Conservation (phyloP, 305 asterid genomes). For the Striga hermonthica region DNA sequence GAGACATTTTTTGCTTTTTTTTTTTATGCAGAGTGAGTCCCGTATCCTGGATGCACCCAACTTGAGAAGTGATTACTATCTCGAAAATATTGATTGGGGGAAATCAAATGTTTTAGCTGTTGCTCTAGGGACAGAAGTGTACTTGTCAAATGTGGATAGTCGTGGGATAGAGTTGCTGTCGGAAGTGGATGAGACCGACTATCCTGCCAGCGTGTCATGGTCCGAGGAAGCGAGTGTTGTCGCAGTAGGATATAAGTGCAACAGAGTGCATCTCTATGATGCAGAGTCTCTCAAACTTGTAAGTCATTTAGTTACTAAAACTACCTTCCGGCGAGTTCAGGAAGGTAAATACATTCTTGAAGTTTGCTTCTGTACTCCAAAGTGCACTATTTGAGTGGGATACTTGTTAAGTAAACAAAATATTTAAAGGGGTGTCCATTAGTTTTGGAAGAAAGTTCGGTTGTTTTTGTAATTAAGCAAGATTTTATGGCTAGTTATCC, state of each 20-base stretch:
- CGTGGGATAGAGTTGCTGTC: conserved; percentile 30
- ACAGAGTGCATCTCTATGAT: conserved; percentile 54
- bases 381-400: background rate
- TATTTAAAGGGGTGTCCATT: too few relatives aligned
- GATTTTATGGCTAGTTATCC: background rate
- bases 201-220: conserved; percentile 70
- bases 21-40: conserved; percentile 43
- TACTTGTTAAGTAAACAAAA: background rate
- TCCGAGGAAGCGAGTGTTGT: conserved; percentile 51
- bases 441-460: background rate
- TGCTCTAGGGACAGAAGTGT: conserved; percentile 50
- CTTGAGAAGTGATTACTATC: conserved; percentile 52
- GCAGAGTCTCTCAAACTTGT: conserved; percentile 58
- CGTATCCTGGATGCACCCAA: conserved; percentile 56
- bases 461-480: background rate
- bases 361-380: background rate
- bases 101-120: conserved; percentile 52
- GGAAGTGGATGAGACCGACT: conserved; percentile 33
- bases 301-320: conserved; percentile 23
- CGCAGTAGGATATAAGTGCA: conserved; percentile 51
- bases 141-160: conserved; percentile 47
- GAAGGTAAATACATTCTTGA: background rate
- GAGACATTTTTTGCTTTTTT: background rate
- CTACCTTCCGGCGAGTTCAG: background rate
- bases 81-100: conserved; percentile 75